Conservation (phyloP, 2,329 filamentous ascomycete species). For the Gnomoniopsis smithogilvyi region DNA sequence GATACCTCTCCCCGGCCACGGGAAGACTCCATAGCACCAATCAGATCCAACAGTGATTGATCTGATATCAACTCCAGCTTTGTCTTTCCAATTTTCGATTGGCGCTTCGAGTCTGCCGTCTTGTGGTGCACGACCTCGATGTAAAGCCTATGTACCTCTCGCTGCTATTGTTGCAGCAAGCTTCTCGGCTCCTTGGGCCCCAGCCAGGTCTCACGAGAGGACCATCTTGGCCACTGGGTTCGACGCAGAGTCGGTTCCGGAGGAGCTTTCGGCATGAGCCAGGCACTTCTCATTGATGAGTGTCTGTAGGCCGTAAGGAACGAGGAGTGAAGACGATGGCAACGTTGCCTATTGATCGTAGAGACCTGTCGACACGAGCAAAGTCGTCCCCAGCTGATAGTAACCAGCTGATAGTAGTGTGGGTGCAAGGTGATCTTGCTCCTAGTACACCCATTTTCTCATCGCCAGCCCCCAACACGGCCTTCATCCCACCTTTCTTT, state of each 20-base stretch:
- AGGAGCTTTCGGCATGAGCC: background rate
- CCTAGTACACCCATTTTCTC: constrained; percentile 26
- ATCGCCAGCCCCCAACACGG: constrained; percentile 90
- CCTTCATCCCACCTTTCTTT: constrained; percentile 96
- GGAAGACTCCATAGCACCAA: constrained; percentile 9
- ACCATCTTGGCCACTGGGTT: no score
- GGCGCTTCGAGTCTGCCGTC: background rate
- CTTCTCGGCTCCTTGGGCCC: no score
- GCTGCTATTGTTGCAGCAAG: no score
- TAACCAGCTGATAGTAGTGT: background rate
- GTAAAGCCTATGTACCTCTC: background rate
- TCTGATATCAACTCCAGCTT: background rate
- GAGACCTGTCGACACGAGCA: background rate
- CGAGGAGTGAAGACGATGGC: no score
- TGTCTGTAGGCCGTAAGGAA: no score
- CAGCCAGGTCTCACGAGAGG: background rate
- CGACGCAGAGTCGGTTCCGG: no score
- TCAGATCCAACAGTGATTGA: background rate
- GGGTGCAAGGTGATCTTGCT: background rate
- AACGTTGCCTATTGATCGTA: background rate
- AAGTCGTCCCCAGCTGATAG: background rate
- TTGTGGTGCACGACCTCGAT: background rate
- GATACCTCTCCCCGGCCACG: constrained; percentile 17
- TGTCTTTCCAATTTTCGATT: background rate
- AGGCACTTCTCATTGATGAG: background rate